phyloP scores from a whole-genome alignment of 345 rosid genomes.

The Eucalyptus regnans region DNA sequence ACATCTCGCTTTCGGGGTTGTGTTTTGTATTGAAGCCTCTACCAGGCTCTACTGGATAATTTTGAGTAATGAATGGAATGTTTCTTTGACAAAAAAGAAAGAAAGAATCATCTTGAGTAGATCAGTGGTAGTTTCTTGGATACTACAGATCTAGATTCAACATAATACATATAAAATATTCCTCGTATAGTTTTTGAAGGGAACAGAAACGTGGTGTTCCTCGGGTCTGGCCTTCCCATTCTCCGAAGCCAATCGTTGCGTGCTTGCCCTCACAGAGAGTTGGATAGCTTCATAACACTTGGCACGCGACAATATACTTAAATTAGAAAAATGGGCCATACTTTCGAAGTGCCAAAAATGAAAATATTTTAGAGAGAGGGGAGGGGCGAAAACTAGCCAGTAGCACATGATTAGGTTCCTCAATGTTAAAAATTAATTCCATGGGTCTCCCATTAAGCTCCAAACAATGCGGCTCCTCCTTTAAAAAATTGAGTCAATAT shows the following conservation, averaged over 20 bases:
- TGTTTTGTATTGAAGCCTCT: neutral
- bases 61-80: neutral
- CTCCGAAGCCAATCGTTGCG: rapidly evolving
- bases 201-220: neutral
- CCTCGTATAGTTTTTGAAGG: neutral
- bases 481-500: no score
- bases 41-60: neutral
- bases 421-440: neutral
- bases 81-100: neutral
- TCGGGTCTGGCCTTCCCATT: neutral
- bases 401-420: neutral
- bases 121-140: neutral
- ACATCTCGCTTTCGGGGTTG: neutral
- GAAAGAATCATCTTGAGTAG: neutral
- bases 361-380: neutral
- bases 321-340: neutral
- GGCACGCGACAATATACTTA: neutral
- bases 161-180: neutral
- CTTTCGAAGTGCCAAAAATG: neutral
- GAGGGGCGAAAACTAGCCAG: neutral
- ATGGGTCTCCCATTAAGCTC: neutral
- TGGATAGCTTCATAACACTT: neutral
- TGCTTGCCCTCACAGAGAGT: neutral
- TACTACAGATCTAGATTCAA: neutral
- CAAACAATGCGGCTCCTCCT: neutral